Percentiles rank a stretch among this genome's conserved stretches.
Evolutionary conservation across 805 yeast species (phyloP).

Genomic region (Yarrowia divulgata): DNA sequence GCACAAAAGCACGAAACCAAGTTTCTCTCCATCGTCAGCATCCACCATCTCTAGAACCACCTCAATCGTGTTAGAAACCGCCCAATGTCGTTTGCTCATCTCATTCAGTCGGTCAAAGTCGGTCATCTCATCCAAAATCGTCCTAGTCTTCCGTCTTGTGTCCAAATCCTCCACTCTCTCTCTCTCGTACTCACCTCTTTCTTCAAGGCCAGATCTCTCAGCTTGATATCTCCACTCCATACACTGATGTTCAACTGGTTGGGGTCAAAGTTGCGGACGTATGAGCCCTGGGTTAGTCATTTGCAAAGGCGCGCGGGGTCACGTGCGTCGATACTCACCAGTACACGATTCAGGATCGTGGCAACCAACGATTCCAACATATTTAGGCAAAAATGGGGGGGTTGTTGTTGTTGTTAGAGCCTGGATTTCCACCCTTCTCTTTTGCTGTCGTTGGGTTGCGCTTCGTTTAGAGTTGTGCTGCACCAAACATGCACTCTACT

Average conservation of each 20-base stretch:
- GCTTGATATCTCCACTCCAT: slow-evolving; percentile 96
- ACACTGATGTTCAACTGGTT: slow-evolving; percentile 94
- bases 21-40: no score
- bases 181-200: slow-evolving; percentile 59
- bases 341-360: slow-evolving; percentile 52
- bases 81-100: no score
- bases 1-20: no score
- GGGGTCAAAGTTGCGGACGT: slow-evolving; percentile 87
- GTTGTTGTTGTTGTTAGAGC: background rate
- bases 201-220: slow-evolving; percentile 76
- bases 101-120: background rate
- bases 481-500: slow-evolving; percentile 4
- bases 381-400: background rate
- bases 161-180: background rate
- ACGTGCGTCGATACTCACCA: slow-evolving; percentile 30
- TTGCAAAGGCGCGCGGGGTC: no score
- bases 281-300: slow-evolving; percentile 49
- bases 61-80: no score
- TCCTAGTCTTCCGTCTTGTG: no score
- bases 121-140: background rate
- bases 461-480: slow-evolving; percentile 9
- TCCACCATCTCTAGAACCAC: no score
- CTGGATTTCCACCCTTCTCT: background rate
- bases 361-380: slow-evolving; percentile 57
- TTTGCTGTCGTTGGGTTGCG: slow-evolving; percentile 31